Base-by-base conservation (phyloP, 2,329 filamentous ascomycete species). In the Davidsoniella neocaledoniae region DNA sequence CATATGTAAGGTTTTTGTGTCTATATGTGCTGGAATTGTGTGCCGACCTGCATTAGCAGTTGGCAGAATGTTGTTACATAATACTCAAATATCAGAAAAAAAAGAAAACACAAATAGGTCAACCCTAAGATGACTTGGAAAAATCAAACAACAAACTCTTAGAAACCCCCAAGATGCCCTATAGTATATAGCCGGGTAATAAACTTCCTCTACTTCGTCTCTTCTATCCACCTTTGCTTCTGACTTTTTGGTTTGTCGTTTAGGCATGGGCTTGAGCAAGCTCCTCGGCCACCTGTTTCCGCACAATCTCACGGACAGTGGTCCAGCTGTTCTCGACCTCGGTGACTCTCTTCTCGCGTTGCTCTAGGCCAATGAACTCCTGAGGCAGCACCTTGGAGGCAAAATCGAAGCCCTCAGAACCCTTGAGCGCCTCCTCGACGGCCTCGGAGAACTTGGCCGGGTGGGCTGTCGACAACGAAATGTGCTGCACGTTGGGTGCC, bases 371-470 rank as follows among this genome's bases (percentile, higher is more conserved):
- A 33, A 82, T 67, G 60, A 95, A 91, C 66, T 95, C 85, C 51
- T 74, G 63, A 0, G 90, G 90, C 49, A 93, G 71, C 1, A 96
- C 83, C 55, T 81, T 76, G 54, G 72, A 64, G 39, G 76, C 70
- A 61, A 94, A 94, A 57, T 77, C 73, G 58, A 93, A 95, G 1
- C 73, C 79, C n/a, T 73, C 63, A 60, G 84, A 72, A 7, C 74
- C 74, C 55, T 78, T 74, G 53, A 96, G 69, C 0, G 90, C 87
- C 44, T 83, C 58, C 57, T 88, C 82, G 1, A 98, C 90, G 0
- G 88, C 88, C 29, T 77, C 77, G 0, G 83, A 79, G 60, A 98
- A 98, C 65, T 98, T 98, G 54, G 90, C 91, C 0, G 91, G 90
- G 64, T 98, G 91, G 2, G 91, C 91, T 2, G 91, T 98, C 1